Conservation (phyloP, 352 stramenopile species). For the Phytophthora pinifolia region DNA sequence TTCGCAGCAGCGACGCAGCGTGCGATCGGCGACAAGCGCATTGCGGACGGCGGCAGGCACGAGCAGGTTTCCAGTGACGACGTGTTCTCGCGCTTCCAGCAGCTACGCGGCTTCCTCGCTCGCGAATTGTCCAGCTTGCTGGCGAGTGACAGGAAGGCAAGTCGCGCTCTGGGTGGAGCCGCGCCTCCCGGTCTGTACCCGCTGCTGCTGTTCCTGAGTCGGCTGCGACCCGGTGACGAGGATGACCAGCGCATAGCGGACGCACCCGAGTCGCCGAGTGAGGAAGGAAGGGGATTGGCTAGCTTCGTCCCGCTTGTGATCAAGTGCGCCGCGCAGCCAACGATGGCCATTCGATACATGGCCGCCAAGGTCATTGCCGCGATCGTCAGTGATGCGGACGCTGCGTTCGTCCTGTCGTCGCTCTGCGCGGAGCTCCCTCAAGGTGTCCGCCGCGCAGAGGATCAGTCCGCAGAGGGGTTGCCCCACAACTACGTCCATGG, state of each 20-base stretch:
- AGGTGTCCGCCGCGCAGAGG: constrained; percentile 20
- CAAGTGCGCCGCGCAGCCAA: constrained; percentile 63
- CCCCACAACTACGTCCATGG: constrained; percentile 72
- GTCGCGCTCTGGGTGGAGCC: constrained; percentile 24
- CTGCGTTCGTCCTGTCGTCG: constrained; percentile 36
- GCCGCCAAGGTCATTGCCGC: constrained; percentile 71
- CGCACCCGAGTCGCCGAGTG: constrained; percentile 12
- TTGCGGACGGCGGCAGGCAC: constrained; percentile 67
- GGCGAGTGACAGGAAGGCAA: constrained; percentile 17
- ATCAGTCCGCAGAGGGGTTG: constrained; percentile 11
- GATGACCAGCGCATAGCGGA: constrained; percentile 33
- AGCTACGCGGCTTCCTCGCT: constrained; percentile 65
- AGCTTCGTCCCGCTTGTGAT: constrained; percentile 72
- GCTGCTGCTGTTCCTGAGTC: constrained; percentile 78
- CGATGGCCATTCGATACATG: constrained; percentile 82
- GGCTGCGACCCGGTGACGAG: constrained; percentile 66
- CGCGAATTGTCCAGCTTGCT: constrained; percentile 52
- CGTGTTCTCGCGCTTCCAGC: constrained; percentile 79
- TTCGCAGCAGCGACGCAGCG: constrained; percentile 82
- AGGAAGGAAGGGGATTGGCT: constrained; percentile 24
- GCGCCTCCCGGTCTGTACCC: constrained; percentile 69
- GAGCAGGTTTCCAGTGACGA: constrained; percentile 67
- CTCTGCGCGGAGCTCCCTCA: constrained; percentile 47
- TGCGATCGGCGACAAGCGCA: constrained; percentile 81
- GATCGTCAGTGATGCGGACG: constrained; percentile 63